Base-by-base conservation (phyloP, 2,329 filamentous ascomycete genomes). In the Colletotrichum eremochloae region DNA sequence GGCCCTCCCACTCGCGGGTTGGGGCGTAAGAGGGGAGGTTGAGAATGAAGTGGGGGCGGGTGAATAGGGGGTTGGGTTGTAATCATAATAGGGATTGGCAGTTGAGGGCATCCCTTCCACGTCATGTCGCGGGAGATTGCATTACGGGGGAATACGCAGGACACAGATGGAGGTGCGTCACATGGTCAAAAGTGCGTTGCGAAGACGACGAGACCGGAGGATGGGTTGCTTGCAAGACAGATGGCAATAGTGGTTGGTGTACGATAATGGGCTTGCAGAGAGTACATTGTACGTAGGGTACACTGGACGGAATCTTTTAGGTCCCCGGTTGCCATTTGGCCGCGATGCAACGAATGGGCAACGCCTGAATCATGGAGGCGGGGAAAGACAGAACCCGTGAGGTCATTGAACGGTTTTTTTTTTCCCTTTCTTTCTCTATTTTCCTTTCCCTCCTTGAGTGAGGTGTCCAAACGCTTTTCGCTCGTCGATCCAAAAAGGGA, bases 401-500 rank as follows among this genome's bases (percentile, higher is more conserved):
- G 58, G 58, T 69, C 69, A 64, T 72, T 63, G 52, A 33, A 63
- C 52, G 42, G 48, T 50, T 62, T 29, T 33, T 46, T 33, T 15
- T 42, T 15, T 4, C 1, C 4, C 18, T 4, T 44, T 44, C 15
- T 44, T 44, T 3, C 2, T 44, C 18, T 20, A 24, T 42, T 42
- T 42, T 42, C 18, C 18, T 4, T 44, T 44, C 15, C 20, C 20
- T 3, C 2, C 20, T 7, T 20, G 20, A 9, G 8, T 9, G 44
- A 20, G 44, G 15, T 8, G 14, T 44, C 15, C 42, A 18, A 6
- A 18, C 42, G 15, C 18, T 44, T 6, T 44, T 57, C 60, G 24
- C 1, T 52, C 68, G 69, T 31, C 58, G 66, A 65, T 55, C 53
- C 36, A 64, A 31, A 48, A 24, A 24, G n/a, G 29, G 60, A 62